Evolutionary conservation across 441 rosid genomes (phyloP).

Genomic region (Melastoma candidum): DNA sequence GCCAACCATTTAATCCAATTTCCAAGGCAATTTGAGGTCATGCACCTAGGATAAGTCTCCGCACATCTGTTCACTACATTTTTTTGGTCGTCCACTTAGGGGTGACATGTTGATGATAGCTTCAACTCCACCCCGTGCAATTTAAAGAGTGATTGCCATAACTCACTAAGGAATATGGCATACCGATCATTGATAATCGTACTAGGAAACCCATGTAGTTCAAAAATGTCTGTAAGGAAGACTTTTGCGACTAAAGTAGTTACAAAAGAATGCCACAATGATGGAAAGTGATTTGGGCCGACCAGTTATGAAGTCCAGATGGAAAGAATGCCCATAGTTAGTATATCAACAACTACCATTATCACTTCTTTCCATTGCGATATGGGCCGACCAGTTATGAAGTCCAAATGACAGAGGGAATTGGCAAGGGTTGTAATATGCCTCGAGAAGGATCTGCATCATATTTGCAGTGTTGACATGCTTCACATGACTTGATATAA

Average conservation of each 20-base stretch:
- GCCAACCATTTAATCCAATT: not conserved
- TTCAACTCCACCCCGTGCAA: not conserved
- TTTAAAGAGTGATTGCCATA: not conserved
- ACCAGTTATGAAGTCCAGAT: constrained; percentile 1
- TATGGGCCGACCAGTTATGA: not conserved
- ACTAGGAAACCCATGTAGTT: not conserved
- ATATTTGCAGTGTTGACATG: not conserved
- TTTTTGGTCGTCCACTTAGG: not conserved
- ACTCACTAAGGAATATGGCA: not conserved
- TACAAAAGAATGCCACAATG: not conserved
- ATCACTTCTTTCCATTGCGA: too few species aligned
- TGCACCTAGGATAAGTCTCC: not conserved
- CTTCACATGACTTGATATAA: not conserved
- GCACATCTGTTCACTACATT: not conserved
- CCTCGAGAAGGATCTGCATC: not conserved
- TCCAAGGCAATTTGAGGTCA: not conserved
- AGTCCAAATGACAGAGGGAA: not conserved
- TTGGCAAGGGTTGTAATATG: not conserved
- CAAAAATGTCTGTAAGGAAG: not conserved
- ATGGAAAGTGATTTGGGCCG: not conserved
- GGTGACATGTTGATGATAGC: not conserved
- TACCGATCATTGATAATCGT: not conserved
- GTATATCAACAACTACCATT: too few species aligned
- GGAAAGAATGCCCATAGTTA: too few species aligned
- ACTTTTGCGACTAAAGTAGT: not conserved